These are phyloP conservation scores for Pseudocercospora musae DNA, from an alignment of 2,329 filamentous ascomycete genomes.

Conservation along the genomic window DNA sequence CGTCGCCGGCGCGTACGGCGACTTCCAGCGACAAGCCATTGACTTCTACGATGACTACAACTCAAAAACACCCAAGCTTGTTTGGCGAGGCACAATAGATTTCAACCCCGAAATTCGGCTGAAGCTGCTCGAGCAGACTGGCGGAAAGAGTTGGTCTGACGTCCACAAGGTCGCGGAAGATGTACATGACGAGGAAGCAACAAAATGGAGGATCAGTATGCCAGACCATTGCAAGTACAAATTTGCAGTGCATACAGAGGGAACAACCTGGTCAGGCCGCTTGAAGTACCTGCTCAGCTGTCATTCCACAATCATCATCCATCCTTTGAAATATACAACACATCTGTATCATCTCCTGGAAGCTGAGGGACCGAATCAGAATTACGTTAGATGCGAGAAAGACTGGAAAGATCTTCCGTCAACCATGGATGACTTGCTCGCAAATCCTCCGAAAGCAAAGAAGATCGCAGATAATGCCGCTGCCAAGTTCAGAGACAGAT, in stretches of 20 bases:
- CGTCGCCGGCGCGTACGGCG: conserved; percentile 27
- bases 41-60: conserved; percentile 29
- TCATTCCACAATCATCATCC: conserved; percentile 32
- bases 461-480: conserved; percentile 27
- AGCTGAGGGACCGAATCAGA: conserved; percentile 29
- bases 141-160: conserved; percentile 45
- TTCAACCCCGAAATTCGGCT: conserved; percentile 30
- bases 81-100: conserved; percentile 49
- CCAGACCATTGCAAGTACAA: conserved; percentile 34
- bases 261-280: conserved; percentile 35
- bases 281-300: conserved; percentile 37
- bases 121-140: conserved; percentile 33
- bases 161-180: conserved; percentile 35
- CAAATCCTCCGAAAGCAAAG: conserved; percentile 24
- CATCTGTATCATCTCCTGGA: conserved; percentile 33
- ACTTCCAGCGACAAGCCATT: conserved; percentile 26
- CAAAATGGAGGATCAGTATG: conserved; percentile 30
- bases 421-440: conserved; percentile 27
- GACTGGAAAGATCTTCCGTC: conserved; percentile 32
- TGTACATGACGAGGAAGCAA: conserved; percentile 24
- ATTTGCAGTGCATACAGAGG: conserved; percentile 35
- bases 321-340: conserved; percentile 32
- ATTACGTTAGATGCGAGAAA: conserved; percentile 31
- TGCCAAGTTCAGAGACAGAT: conserved; percentile 24
- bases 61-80: conserved; percentile 46